Evolutionary conservation across 1,139 yeast species (phyloP), one percentile per base, ranked within the genome.

Genomic region (Hemisphaericaspora subhashii): DNA sequence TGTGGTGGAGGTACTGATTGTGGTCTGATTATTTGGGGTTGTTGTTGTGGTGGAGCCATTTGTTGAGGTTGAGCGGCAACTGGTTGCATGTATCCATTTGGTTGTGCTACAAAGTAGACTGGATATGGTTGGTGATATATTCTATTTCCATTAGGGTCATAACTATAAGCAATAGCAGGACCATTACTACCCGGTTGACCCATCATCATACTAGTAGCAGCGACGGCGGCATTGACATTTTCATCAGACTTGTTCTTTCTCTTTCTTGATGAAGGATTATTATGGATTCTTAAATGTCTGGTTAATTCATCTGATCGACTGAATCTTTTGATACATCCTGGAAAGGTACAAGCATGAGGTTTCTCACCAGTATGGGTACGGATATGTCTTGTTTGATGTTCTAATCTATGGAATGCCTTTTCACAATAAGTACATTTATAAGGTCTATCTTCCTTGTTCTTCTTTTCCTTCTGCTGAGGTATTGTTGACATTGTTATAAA

Each of bases 341-440:
- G 95, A 53, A 78, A 88, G 6, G 84, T 76, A 61, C 98, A 90
- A 34, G 80, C 81, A 56, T 89, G 96, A 16, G 97, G 96, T 58
- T 88, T 86, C 57, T 89, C 97, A 25, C 98, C 98, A 0, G 98
- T 90, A 58, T 90, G 98, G 5, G 97, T 90, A 45, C 97, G 71
- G 38, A 90, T 86, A 58, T 90, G 98, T 53, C 98, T 78, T 13
- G 96, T 89, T 58, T 88, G 96, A 62, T 90, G 98, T 60, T 90
- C 98, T 36, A 89, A 67, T 36, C 98, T 73, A 57, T 88, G 95
- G 59, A 90, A 90, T 1, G 96, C 95, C 66, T 90, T 87, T 40
- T 83, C 85, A 63, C 98, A 90, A 57, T 86, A 77, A 13, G 96
- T 90, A 55, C 98, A 90, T 58, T 87, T 86, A 69, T 86, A 89